Evolutionary conservation across 257 asterid genomes (phyloP).

Genomic region (Capsicum chinense): DNA sequence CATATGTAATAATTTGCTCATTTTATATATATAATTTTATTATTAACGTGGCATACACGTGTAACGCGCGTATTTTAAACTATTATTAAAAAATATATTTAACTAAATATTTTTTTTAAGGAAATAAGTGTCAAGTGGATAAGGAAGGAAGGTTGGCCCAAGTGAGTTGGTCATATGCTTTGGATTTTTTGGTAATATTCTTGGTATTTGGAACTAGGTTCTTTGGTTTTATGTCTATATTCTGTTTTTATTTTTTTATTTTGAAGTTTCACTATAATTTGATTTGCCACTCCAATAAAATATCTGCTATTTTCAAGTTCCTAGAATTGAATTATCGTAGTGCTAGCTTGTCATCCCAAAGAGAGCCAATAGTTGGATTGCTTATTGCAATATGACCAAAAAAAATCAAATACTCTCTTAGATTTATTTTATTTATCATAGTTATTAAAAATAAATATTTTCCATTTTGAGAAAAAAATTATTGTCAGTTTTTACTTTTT

Average conservation of each 20-base stretch:
- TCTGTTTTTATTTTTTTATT: neutral
- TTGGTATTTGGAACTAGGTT: constrained; percentile 1
- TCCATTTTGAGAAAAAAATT: too few species aligned
- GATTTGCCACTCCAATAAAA: neutral
- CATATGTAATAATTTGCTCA: too few species aligned
- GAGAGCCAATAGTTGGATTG: neutral
- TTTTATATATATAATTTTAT: too few species aligned
- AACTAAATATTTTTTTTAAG: too few species aligned
- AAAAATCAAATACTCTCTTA: too few species aligned
- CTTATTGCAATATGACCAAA: neutral
- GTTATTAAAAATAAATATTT: too few species aligned
- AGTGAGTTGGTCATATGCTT: neutral
- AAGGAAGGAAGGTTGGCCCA: neutral
- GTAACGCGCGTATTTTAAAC: too few species aligned
- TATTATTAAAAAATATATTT: too few species aligned
- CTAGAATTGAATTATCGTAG: neutral
- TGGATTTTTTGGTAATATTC: neutral
- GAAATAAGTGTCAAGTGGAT: neutral
- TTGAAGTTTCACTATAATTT: neutral
- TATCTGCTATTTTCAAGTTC: constrained; percentile 2
- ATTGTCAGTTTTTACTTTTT: too few species aligned
- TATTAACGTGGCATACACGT: too few species aligned
- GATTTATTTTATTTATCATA: too few species aligned
- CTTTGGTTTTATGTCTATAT: neutral
- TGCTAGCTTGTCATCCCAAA: neutral